Conservation (phyloP, 2,329 filamentous ascomycete species). For the Trichoderma hamatum region DNA sequence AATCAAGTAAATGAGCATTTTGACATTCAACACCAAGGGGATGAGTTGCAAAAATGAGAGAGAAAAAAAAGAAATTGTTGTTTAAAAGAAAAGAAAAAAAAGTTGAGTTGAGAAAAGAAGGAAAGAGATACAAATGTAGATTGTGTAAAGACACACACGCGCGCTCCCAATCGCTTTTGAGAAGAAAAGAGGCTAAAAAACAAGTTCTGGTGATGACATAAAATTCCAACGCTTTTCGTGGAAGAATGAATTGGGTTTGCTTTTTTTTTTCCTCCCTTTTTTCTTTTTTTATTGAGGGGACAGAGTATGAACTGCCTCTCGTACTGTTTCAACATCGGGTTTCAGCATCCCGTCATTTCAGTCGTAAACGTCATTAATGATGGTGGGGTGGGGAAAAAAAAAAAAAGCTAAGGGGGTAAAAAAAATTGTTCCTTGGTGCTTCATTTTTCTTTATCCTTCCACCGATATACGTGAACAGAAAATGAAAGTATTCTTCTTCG, state of each 20-base stretch:
- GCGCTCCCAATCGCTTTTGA: not conserved
- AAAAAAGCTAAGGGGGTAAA: not conserved
- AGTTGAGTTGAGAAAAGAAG: not conserved
- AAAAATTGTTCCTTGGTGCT: not conserved
- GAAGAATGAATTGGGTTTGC: not conserved
- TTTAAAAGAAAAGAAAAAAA: not conserved
- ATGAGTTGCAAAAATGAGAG: not conserved
- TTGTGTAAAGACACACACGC: not conserved
- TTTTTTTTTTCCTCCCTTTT: not conserved
- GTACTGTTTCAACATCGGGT: constrained; percentile 19
- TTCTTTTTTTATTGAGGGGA: not conserved
- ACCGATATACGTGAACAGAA: not conserved
- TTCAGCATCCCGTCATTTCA: constrained; percentile 22
- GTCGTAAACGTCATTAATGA: constrained; percentile 14
- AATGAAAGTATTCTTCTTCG: not conserved
- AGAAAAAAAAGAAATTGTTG: not conserved
- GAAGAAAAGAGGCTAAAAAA: not conserved
- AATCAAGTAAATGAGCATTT: not conserved
- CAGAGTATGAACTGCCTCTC: not conserved
- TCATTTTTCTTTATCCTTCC: not conserved
- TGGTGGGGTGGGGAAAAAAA: not conserved
- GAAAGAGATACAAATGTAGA: not conserved
- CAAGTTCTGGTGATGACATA: not conserved
- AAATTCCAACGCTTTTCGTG: constrained; percentile 8
- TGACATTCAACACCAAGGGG: constrained; percentile 7